phyloP scores from a whole-genome alignment of 441 rosid genomes.

The Capsella rubella region DNA sequence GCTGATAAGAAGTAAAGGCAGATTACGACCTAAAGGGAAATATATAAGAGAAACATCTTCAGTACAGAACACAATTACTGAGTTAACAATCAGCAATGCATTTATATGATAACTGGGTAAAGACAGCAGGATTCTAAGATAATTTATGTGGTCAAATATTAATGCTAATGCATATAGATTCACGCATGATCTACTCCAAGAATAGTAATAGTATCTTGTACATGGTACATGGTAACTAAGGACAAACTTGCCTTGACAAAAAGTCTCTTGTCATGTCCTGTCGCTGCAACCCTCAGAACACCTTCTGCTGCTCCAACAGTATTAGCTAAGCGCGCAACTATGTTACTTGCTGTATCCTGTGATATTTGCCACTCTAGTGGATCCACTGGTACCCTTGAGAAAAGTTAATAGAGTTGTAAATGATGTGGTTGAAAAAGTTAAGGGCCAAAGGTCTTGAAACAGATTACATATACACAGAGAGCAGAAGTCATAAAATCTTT shows the following conservation, averaged over 20 bases:
- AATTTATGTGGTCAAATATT: background rate
- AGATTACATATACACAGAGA: background rate
- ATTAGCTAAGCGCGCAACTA: slow-evolving; percentile 81
- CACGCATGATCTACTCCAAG: background rate
- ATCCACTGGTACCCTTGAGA: slow-evolving; percentile 81
- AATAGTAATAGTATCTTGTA: background rate
- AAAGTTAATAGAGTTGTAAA: background rate
- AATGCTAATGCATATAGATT: slow-evolving; percentile 28
- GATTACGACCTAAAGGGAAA: slow-evolving; percentile 69
- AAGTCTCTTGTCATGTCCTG: slow-evolving; percentile 89
- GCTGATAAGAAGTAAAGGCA: slow-evolving; percentile 79
- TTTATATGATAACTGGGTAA: background rate
- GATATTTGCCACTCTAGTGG: slow-evolving; percentile 97
- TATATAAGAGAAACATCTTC: slow-evolving; percentile 22
- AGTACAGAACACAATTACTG: slow-evolving; percentile 6
- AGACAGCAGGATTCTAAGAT: background rate
- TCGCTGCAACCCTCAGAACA: slow-evolving; percentile 90
- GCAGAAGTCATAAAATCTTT: background rate
- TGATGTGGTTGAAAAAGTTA: background rate
- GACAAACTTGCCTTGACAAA: slow-evolving; percentile 64
- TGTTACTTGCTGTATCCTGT: slow-evolving; percentile 76
- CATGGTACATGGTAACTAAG: slow-evolving; percentile 15
- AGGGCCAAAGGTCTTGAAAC: slow-evolving; percentile 8
- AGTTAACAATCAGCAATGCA: slow-evolving; percentile 24
- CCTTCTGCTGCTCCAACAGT: slow-evolving; percentile 91